A percentile compares a stretch with the other conserved stretches of the same genome.
phyloP scores from a whole-genome alignment of 306 rosid species.

The Ceratonia siliqua region DNA sequence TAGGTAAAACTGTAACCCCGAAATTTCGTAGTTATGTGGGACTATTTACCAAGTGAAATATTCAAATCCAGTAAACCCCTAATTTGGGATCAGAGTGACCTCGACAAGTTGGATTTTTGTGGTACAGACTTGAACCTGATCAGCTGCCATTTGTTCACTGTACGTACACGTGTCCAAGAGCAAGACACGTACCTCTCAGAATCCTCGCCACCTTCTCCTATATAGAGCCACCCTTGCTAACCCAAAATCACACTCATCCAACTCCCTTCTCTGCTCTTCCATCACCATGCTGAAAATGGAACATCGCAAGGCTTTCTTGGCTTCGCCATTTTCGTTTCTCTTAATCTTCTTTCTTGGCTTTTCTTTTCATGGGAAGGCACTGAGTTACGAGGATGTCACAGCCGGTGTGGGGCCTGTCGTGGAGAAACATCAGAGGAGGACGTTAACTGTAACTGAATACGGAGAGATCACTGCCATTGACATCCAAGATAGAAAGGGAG shows the following conservation, averaged over 20 bases:
- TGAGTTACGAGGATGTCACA: conserved; percentile 33
- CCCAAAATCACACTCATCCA: conserved; percentile 21
- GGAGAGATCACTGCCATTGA: conserved; percentile 68
- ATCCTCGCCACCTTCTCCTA: conserved; percentile 26
- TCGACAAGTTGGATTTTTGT: conserved; percentile 16
- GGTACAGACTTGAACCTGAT: conserved; percentile 4
- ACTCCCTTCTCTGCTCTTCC: neutral
- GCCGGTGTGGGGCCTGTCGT: conserved; percentile 44
- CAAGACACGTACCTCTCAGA: conserved; percentile 47
- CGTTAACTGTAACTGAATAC: conserved; percentile 48
- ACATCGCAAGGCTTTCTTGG: conserved; percentile 3
- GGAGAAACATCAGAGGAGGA: conserved; percentile 51
- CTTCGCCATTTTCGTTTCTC: conserved; percentile 23
- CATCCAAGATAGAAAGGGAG: conserved; percentile 42
- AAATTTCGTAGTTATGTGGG: neutral
- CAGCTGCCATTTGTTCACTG: conserved; percentile 48
- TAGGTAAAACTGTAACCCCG: neutral
- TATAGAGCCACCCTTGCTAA: conserved; percentile 34
- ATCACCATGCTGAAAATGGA: conserved; percentile 24
- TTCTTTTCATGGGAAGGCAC: conserved; percentile 36
- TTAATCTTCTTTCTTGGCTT: conserved; percentile 35
- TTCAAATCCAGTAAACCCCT: neutral
- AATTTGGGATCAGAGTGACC: conserved; percentile 25
- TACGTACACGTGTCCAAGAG: conserved; percentile 51
- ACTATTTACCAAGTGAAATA: neutral